Evolutionary conservation across 2,329 filamentous ascomycete genomes (phyloP), one percentile per base, ranked within the genome.

Genomic region (Phaeosphaeria sp.): DNA sequence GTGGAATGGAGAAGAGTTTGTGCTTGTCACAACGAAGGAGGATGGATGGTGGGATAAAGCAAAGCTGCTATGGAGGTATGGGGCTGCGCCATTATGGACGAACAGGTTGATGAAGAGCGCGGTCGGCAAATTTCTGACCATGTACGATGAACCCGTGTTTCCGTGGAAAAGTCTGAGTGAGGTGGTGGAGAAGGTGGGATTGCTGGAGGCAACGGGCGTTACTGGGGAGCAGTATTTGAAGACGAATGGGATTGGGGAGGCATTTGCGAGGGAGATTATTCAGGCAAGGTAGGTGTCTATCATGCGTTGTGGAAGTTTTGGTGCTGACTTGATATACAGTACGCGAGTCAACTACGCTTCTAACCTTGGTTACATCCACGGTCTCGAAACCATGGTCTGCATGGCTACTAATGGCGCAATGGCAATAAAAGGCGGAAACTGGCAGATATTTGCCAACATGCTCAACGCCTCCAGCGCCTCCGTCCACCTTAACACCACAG

Each of bases 321-420:
- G 39, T 55, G 30, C 56, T 60, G 33, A 65, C 36, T 13, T 22
- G 1, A 90, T 7, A 5, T 36, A 11, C 13, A 36, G 89, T 56
- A 97, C 95, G 0, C 85, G 95, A 20, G 94, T 97, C 62, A 98
- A 98, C 77, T 99, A 97, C 78, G 95, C 91, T 0, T 92, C 93
- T 49, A 97, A 98, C 66, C 78, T 98, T 13, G 85, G 82, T n/a
- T 81, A 87, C 36, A 95, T 98, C 48, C 93, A 98, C 70, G 95
- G 92, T 0, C 79, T 99, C 1, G 92, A 96, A 69, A 88, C 93
- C 1, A 92, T 97, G 90, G 90, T 96, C 1, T 94, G 93, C 44
- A 92, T 98, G 87, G 91, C 93, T 1, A 90, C 93, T 0, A 89
- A 94, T 52, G 93, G 92, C 6, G 92, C 93, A 0, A 87, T 93